Evolutionary conservation across 1,284 basidiomycete species (phyloP).

Genomic region (Puccinia brachypodii): DNA sequence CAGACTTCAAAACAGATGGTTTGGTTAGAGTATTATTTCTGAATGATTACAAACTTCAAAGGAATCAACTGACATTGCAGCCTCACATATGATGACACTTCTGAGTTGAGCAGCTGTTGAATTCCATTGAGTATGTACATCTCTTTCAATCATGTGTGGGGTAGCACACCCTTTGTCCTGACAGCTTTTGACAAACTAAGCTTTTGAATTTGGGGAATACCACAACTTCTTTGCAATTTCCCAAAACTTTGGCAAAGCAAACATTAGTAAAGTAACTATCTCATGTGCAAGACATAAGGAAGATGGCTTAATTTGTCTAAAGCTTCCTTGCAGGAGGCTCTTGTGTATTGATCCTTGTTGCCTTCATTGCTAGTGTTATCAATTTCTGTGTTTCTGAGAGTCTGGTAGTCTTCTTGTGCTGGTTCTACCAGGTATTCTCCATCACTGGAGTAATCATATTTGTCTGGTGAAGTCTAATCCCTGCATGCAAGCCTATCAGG

Average conservation of each 20-base stretch:
- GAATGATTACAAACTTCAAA: background rate
- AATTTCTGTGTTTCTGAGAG: background rate
- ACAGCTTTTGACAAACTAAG: background rate
- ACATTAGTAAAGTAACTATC: background rate
- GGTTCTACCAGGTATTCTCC: background rate
- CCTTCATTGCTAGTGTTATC: background rate
- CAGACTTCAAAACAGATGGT: background rate
- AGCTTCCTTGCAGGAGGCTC: background rate
- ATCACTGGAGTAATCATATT: background rate
- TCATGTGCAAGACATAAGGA: background rate
- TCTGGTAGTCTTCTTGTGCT: too few relatives aligned
- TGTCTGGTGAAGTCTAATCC: background rate
- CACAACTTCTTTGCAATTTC: background rate
- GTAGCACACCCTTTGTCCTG: background rate
- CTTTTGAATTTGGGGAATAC: background rate
- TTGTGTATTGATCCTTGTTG: background rate
- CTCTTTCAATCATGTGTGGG: background rate
- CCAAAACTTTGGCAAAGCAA: background rate
- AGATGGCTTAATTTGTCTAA: background rate
- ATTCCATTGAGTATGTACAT: conserved; percentile 1
- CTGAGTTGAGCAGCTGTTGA: background rate
- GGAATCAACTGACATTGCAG: background rate
- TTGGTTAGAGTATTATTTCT: background rate
- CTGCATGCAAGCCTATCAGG: background rate
- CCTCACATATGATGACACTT: background rate